Percentiles rank a stretch among this genome's conserved stretches.
phyloP scores from a whole-genome alignment of 2,329 filamentous ascomycete species.

The Stemphylium vesicarium region DNA sequence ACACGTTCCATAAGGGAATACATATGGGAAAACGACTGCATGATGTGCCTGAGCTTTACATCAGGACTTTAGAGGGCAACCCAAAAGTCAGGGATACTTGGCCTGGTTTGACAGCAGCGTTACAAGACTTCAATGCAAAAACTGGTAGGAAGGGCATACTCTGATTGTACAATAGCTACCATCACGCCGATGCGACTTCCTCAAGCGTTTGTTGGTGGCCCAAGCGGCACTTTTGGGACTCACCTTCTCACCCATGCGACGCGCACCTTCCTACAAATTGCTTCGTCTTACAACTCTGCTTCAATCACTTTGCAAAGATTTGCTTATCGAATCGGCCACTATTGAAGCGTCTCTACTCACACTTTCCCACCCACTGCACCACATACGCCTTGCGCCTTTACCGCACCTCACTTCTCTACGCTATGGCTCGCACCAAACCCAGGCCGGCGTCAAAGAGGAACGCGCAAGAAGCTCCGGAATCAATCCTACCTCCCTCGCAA shows the following conservation, averaged over 20 bases:
- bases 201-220: background rate
- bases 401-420: too few species aligned
- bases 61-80: constrained; percentile 29
- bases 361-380: too few species aligned
- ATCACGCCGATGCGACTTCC: background rate
- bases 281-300: background rate
- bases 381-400: too few species aligned
- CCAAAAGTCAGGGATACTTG: constrained; percentile 21
- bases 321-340: too few species aligned
- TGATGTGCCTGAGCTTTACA: constrained; percentile 28
- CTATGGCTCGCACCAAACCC: too few species aligned
- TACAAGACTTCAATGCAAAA: constrained; percentile 28
- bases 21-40: constrained; percentile 19
- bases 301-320: background rate
- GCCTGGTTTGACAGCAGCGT: constrained; percentile 25
- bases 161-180: constrained; percentile 1
- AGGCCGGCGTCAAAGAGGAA: too few species aligned
- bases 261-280: background rate
- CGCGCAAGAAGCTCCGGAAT: too few species aligned
- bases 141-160: constrained; percentile 23
- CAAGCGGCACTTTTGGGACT: constrained; percentile 1
- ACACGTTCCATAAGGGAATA: constrained; percentile 11
- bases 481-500: background rate
- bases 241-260: background rate
- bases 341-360: too few species aligned